Conservation (phyloP, 108 stramenopile species). For the Fragilariopsis cylindrus region DNA sequence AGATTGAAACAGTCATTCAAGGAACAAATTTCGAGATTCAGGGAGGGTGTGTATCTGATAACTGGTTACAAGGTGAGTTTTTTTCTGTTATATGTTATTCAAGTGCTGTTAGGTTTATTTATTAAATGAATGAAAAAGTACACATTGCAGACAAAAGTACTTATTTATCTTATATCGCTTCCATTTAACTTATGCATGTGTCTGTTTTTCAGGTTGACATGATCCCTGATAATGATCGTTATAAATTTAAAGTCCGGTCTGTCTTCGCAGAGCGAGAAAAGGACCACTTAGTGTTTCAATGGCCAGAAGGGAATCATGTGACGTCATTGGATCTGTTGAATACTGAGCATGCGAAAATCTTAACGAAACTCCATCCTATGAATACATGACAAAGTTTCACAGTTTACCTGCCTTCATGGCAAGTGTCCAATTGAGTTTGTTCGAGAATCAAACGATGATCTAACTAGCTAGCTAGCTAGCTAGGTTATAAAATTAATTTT, state of each 20-base stretch:
- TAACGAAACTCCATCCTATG: conserved; percentile 70
- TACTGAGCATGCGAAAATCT: conserved; percentile 79
- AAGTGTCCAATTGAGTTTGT: conserved; percentile 78
- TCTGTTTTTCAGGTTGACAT: conserved; percentile 78
- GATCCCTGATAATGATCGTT: conserved; percentile 57
- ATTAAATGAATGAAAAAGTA: no score
- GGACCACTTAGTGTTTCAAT: conserved; percentile 88
- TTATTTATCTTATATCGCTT: background rate
- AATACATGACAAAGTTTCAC: conserved; percentile 83
- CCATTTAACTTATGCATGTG: conserved; percentile 27
- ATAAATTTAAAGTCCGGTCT: conserved; percentile 85
- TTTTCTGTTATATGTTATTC: conserved; percentile 9
- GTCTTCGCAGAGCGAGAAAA: conserved; percentile 91
- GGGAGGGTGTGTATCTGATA: conserved; percentile 92
- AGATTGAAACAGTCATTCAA: conserved; percentile 91
- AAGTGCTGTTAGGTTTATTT: conserved; percentile 22
- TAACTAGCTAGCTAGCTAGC: background rate
- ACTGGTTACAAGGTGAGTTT: conserved; percentile 77
- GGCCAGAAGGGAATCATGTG: conserved; percentile 61
- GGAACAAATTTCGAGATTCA: conserved; percentile 87
- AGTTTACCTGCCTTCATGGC: conserved; percentile 94
- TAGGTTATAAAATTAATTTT: no score
- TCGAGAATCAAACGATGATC: conserved; percentile 91
- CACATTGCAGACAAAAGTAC: no score
- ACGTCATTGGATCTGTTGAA: conserved; percentile 40